Base-by-base conservation (phyloP, 768 basidiomycete genomes). In the Phaffia tasmanica region DNA sequence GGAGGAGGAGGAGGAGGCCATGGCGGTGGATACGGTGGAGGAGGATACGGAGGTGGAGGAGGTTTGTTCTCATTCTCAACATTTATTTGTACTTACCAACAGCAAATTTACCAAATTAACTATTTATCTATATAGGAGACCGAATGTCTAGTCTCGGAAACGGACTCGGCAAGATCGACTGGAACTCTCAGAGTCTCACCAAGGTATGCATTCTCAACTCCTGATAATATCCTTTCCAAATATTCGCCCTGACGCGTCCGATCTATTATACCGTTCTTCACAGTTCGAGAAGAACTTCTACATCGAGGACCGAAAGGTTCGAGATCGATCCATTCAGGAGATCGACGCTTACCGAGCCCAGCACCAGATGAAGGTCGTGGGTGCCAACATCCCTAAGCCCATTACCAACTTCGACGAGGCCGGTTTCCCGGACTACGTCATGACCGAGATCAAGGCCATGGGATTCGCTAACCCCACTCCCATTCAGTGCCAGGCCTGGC, bases 401-500 rank as follows among this genome's bases (percentile, higher is more conserved):
- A 85, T 98, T 65, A 84, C 85, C 60, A 82, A 84, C 50, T 99
- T 99, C 75, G 92, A 97, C 63, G 94, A 99, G 79, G 84, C 85
- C 72, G 92, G 87, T 58, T 97, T 98, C 79, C 95, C 95, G 14
- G 90, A 94, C 72, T 98, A 98, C 77, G 83, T 99, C 69, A 85
- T 97, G 85, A 79, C 83, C 62, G 89, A 94, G 60, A 93, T 99
- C 76, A 86, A 83, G 68, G 88, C 89, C 14, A 91, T 95, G 79
- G 95, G 95, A 42, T 99, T 99, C 79, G 77, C 84, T 32, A 75
- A 82, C 1, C 95, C 95, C 0, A 92, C 94, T 8, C 86, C 95
- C 58, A 98, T 99, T 74, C 95, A 99, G 75, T 95, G 94, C 74
- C 95, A 99, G 76, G 88, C 93, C 21, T 99, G 95, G 95, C 95